Conservation (phyloP, 495 filamentous ascomycete species). For the Aspergillus biplanus region DNA sequence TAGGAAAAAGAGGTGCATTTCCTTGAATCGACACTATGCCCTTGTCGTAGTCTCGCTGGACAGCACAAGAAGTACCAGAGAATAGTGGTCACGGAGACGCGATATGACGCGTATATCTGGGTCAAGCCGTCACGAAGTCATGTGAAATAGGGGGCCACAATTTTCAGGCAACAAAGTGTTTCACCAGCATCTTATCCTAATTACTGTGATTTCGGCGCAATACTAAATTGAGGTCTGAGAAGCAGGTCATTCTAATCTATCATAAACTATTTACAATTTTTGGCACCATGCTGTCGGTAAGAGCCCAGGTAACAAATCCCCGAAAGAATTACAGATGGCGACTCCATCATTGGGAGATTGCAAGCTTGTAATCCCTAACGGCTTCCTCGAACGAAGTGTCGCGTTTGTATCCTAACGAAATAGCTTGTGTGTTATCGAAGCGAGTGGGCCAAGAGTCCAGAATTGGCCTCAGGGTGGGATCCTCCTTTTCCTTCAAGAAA, state of each 20-base stretch:
- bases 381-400: constrained; percentile 61
- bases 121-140: constrained; percentile 12
- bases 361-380: constrained; percentile 55
- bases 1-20: not conserved
- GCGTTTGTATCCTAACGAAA: constrained; percentile 59
- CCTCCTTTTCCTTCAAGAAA: constrained; percentile 62
- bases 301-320: no score
- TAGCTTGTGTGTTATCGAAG: constrained; percentile 63
- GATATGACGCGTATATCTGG: constrained; percentile 9
- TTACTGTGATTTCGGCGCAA: not conserved
- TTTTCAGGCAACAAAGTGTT: not conserved
- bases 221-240: not conserved
- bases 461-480: constrained; percentile 62
- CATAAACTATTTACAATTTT: constrained; percentile 9
- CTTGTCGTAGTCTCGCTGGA: constrained; percentile 64
- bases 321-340: not conserved
- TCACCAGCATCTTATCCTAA: not conserved
- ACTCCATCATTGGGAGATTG: constrained; percentile 26
- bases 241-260: no score
- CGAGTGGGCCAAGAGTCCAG: constrained; percentile 70
- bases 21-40: constrained; percentile 68
- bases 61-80: no score
- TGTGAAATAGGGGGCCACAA: not conserved
- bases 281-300: not conserved
- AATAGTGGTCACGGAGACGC: constrained; percentile 31